These are phyloP conservation scores for Saccharomycopsis hybrid DNA, from an alignment of 1,139 yeast genomes.

Conservation along the genomic window DNA sequence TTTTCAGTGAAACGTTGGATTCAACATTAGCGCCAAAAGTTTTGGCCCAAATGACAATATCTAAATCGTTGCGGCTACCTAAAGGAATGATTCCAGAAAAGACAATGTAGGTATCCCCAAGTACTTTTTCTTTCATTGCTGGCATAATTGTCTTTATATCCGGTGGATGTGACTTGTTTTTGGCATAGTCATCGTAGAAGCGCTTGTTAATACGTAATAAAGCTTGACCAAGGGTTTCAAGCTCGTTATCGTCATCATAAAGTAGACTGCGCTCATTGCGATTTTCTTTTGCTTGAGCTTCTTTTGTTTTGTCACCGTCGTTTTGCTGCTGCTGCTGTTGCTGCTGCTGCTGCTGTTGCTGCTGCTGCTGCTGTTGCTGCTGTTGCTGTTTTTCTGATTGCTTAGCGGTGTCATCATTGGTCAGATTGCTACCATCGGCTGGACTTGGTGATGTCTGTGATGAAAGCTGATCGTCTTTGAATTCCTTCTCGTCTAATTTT, in stretches of 20 bases:
- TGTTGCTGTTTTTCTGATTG: constrained; percentile 33
- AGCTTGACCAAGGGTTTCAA: constrained; percentile 56
- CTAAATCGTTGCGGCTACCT: constrained; percentile 49
- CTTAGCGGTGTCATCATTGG: constrained; percentile 8
- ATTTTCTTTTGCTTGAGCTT: constrained; percentile 28
- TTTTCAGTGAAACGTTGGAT: constrained; percentile 61
- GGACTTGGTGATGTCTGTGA: background rate
- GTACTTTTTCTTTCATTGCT: constrained; percentile 56
- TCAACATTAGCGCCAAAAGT: constrained; percentile 89
- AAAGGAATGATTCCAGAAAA: constrained; percentile 85
- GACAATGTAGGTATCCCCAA: constrained; percentile 63
- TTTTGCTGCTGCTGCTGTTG: background rate
- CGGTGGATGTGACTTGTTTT: constrained; percentile 31
- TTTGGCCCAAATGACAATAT: constrained; percentile 85
- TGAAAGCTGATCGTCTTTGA: background rate
- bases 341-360: background rate
- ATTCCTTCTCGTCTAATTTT: constrained; percentile 25
- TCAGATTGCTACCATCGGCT: background rate
- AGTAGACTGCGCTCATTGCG: constrained; percentile 44
- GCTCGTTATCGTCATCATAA: constrained; percentile 76
- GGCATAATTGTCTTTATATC: constrained; percentile 69
- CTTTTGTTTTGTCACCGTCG: constrained; percentile 8
- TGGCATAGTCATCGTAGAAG: constrained; percentile 45
- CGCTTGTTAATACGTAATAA: constrained; percentile 56
- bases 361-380: background rate